These are phyloP conservation scores for Colletotrichum eleusines DNA, from an alignment of 2,329 filamentous ascomycete genomes.

Conservation along the genomic window DNA sequence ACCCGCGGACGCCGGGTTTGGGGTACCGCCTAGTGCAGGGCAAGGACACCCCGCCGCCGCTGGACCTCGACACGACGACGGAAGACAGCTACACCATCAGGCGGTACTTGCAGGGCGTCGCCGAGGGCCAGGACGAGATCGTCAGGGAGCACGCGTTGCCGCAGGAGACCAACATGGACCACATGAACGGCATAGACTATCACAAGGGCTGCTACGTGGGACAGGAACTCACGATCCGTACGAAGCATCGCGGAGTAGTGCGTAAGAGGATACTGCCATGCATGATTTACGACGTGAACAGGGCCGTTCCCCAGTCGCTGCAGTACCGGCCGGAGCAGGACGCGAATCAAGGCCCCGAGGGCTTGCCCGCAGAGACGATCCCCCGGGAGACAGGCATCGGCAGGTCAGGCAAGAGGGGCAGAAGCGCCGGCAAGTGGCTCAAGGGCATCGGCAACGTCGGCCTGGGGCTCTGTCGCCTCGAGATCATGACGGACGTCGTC, in stretches of 20 bases:
- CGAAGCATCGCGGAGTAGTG: conserved; percentile 93
- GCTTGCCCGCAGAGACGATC: conserved; percentile 52
- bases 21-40: conserved; percentile 63
- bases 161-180: conserved; percentile 89
- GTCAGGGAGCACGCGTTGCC: conserved; percentile 78
- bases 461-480: conserved; percentile 85
- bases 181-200: conserved; percentile 89
- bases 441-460: conserved; percentile 86
- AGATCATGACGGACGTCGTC: conserved; percentile 87
- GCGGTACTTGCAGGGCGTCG: conserved; percentile 82
- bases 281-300: conserved; percentile 71
- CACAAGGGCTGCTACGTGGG: conserved; percentile 97
- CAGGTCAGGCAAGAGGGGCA: conserved; percentile 67
- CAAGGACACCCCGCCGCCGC: conserved; percentile 48
- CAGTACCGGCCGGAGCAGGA: conserved; percentile 58
- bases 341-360: conserved; percentile 44
- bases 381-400: conserved; percentile 63
- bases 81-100: conserved; percentile 78
- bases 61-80: conserved; percentile 60
- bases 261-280: conserved; percentile 90
- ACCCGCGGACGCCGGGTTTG: conserved; percentile 67
- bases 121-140: conserved; percentile 89
- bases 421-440: conserved; percentile 85
- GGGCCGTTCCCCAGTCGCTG: conserved; percentile 54
- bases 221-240: conserved; percentile 96